phyloP scores from a whole-genome alignment of 202 grass and related monocot species.

The Elaeis oleifera region DNA sequence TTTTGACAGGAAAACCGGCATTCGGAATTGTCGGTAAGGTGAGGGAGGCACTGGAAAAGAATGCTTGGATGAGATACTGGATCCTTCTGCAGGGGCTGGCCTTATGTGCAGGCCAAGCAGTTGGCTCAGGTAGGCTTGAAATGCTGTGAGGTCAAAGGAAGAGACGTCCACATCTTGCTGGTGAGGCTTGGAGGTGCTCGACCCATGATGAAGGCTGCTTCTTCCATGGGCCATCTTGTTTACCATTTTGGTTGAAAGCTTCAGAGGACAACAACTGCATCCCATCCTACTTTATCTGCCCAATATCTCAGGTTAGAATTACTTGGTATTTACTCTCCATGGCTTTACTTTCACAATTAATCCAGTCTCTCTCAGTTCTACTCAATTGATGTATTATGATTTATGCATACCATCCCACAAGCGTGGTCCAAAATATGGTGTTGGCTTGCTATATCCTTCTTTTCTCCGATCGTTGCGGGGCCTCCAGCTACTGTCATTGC shows the following conservation, averaged over 20 bases:
- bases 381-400: too few relatives aligned
- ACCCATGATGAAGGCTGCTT: slow-evolving; percentile 3
- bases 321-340: too few relatives aligned
- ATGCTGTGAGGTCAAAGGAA: slow-evolving; percentile 66
- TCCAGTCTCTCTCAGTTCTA: too few relatives aligned
- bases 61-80: slow-evolving; percentile 41
- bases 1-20: slow-evolving; percentile 42
- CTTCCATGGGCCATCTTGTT: slow-evolving; percentile 21
- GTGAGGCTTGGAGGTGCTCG: slow-evolving; percentile 37
- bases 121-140: slow-evolving; percentile 42
- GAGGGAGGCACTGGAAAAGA: slow-evolving; percentile 27
- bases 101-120: slow-evolving; percentile 29
- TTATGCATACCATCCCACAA: too few relatives aligned
- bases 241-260: background rate
- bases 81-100: slow-evolving; percentile 53
- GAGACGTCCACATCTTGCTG: slow-evolving; percentile 37
- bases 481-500: too few relatives aligned
- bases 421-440: too few relatives aligned
- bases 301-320: slow-evolving; percentile 5
- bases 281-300: slow-evolving; percentile 15
- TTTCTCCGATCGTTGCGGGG: too few relatives aligned
- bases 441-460: too few relatives aligned
- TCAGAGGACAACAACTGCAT: background rate
- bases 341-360: too few relatives aligned
- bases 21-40: slow-evolving; percentile 36